Percentiles rank a stretch among this genome's conserved stretches.
phyloP scores from a whole-genome alignment of 805 yeast genomes.

The Candida bentonensis region DNA sequence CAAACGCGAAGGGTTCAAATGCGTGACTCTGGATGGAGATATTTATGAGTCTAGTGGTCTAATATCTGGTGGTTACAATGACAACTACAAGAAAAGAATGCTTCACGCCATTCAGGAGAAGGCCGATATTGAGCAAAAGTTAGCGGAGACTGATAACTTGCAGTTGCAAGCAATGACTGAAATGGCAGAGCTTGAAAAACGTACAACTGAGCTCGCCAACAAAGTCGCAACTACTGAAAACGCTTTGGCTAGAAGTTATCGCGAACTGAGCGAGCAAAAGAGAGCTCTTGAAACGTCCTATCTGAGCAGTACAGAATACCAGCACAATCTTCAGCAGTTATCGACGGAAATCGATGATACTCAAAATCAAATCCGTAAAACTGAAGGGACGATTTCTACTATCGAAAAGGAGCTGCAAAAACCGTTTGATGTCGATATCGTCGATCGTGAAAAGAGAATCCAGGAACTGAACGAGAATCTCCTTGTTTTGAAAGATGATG shows the following conservation, averaged over 20 bases:
- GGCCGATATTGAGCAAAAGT: neutral
- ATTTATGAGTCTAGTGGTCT: slow-evolving; percentile 74
- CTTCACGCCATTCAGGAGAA: neutral
- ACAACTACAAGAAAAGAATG: slow-evolving; percentile 14
- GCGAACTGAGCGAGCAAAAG: neutral
- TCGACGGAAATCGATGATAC: neutral
- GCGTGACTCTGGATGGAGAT: slow-evolving; percentile 89
- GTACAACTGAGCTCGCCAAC: neutral
- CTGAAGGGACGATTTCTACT: neutral
- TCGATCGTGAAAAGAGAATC: neutral
- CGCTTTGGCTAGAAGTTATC: neutral
- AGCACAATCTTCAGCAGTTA: neutral
- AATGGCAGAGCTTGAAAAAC: neutral
- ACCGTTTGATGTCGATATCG: neutral
- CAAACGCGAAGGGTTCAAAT: slow-evolving; percentile 36
- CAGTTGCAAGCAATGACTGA: neutral
- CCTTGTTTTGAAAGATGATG: neutral
- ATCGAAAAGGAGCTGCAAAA: neutral
- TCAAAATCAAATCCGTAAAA: neutral
- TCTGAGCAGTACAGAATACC: neutral
- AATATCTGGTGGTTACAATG: slow-evolving; percentile 77
- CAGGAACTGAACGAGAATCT: neutral
- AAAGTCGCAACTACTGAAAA: neutral
- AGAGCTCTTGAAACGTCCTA: neutral
- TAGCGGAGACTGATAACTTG: neutral